Conservation (phyloP, 139 green algal genomes). For the Chlorella sp. region DNA sequence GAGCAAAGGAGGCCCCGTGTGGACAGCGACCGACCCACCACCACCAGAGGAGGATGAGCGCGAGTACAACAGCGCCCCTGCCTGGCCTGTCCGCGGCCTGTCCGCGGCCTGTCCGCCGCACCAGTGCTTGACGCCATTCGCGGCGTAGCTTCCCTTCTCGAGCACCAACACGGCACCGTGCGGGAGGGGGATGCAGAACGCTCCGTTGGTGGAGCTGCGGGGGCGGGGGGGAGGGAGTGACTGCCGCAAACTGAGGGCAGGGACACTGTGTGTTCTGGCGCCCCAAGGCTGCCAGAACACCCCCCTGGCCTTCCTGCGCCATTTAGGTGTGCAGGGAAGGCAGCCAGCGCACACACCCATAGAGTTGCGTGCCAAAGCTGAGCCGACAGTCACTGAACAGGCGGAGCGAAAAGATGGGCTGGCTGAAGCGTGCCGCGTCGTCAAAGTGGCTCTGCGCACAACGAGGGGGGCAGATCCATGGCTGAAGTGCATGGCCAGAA, state of each 20-base stretch:
- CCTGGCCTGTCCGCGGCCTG: too few species aligned
- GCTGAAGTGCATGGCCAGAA: background rate
- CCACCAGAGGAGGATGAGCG: too few species aligned
- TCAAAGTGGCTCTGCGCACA: slow-evolving; percentile 67
- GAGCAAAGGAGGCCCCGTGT: too few species aligned
- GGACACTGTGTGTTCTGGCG: background rate
- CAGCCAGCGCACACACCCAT: slow-evolving; percentile 32
- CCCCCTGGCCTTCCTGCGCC: background rate
- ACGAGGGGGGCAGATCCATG: background rate
- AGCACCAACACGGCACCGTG: slow-evolving; percentile 69
- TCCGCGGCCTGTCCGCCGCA: too few species aligned
- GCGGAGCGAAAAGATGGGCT: slow-evolving; percentile 65
- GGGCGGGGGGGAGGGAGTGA: background rate
- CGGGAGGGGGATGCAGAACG: slow-evolving; percentile 75
- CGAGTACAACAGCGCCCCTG: too few species aligned
- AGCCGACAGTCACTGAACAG: slow-evolving; percentile 73
- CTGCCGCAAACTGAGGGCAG: background rate
- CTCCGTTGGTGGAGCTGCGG: slow-evolving; percentile 65
- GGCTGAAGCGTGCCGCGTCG: slow-evolving; percentile 62
- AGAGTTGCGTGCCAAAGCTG: slow-evolving; percentile 73
- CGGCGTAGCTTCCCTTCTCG: slow-evolving; percentile 64
- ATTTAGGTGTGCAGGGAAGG: background rate
- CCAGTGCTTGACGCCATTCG: slow-evolving; percentile 77
- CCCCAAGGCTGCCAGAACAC: background rate
- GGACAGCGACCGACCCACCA: too few species aligned